Evolutionary conservation across 345 rosid species (phyloP).

Genomic region (Capsella bursapastoris): DNA sequence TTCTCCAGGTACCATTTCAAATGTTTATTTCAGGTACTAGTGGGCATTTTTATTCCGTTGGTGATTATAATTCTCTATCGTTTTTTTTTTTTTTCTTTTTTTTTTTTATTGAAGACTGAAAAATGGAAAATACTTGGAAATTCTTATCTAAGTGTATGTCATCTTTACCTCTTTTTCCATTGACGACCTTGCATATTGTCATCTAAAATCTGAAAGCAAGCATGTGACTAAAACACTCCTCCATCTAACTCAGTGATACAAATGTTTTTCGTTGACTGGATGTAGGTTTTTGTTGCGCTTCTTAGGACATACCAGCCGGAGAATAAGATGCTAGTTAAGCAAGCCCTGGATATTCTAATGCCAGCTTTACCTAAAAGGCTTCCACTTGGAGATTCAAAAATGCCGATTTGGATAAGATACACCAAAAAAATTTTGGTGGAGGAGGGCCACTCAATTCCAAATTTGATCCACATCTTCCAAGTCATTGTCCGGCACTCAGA

Average conservation of each 20-base stretch:
- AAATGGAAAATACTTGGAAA: slow-evolving; percentile 19
- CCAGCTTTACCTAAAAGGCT: slow-evolving; percentile 96
- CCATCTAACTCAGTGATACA: slow-evolving; percentile 16
- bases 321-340: slow-evolving; percentile 95
- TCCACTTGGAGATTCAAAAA: slow-evolving; percentile 89
- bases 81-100: not conserved
- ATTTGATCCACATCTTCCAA: slow-evolving; percentile 98
- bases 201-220: slow-evolving; percentile 9
- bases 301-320: slow-evolving; percentile 97
- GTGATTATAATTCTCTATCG: slow-evolving; percentile 8
- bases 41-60: slow-evolving; percentile 7
- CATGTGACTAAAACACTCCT: slow-evolving; percentile 1
- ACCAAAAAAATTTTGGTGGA: slow-evolving; percentile 95
- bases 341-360: slow-evolving; percentile 96
- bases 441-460: slow-evolving; percentile 95
- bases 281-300: slow-evolving; percentile 98
- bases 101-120: slow-evolving; percentile 18
- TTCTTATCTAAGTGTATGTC: slow-evolving; percentile 1
- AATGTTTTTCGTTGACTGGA: slow-evolving; percentile 24
- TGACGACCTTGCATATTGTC: slow-evolving; percentile 8
- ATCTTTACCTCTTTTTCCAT: slow-evolving; percentile 17
- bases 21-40: slow-evolving; percentile 5
- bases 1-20: slow-evolving; percentile 74
- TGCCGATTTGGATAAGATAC: slow-evolving; percentile 98
- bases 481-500: slow-evolving; percentile 94